phyloP scores from a whole-genome alignment of 257 asterid genomes.

The Orobanche coerulescens region DNA sequence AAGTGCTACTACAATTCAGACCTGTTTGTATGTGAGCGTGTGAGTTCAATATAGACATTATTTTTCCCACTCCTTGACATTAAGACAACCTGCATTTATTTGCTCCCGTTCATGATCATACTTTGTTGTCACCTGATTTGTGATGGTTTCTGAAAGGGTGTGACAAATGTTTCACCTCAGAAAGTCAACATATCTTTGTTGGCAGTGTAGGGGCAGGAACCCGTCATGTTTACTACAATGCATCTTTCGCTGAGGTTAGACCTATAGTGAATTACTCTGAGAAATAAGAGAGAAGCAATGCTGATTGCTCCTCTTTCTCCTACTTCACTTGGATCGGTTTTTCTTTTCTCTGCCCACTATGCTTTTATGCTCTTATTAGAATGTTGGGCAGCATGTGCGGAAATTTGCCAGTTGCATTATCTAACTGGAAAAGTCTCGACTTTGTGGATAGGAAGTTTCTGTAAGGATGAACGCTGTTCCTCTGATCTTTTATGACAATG shows the following conservation, averaged over 20 bases:
- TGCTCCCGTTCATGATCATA: not conserved
- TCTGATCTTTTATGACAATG: not conserved
- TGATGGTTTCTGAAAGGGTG: slow-evolving; percentile 1
- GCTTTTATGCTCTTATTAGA: not conserved
- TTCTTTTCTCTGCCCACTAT: not conserved
- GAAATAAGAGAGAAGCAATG: not conserved
- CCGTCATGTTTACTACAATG: not conserved
- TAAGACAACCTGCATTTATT: no score
- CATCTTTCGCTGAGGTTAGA: not conserved
- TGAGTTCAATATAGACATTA: not conserved
- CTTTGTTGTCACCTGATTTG: not conserved
- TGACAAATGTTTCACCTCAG: not conserved
- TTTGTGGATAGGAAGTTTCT: not conserved
- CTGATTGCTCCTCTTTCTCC: slow-evolving; percentile 4
- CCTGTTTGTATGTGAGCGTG: not conserved
- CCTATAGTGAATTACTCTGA: not conserved
- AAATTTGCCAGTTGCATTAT: not conserved
- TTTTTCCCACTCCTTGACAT: no score
- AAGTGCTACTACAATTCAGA: not conserved
- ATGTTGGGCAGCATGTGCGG: not conserved
- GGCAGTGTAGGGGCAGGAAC: not conserved
- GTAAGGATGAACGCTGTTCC: not conserved
- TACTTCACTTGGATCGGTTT: not conserved
- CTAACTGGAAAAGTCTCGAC: not conserved
- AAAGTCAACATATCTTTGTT: not conserved